Evolutionary conservation across 2,329 filamentous ascomycete genomes (phyloP), one percentile per base, ranked within the genome.

Genomic region (Zymoseptoria crescenta): DNA sequence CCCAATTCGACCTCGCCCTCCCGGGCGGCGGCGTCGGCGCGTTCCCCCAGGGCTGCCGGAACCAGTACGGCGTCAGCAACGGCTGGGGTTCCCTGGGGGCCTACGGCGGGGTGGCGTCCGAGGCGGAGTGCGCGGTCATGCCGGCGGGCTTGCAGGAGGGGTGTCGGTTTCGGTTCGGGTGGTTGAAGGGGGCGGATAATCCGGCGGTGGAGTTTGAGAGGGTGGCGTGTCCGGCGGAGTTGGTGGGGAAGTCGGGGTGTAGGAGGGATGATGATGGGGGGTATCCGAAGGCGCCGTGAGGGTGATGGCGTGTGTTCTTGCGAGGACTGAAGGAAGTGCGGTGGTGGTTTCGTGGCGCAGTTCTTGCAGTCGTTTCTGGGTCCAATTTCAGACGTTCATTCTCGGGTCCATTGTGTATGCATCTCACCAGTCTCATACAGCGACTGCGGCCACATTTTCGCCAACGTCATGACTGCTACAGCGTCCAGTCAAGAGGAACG

Each of bases 111-210:
- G 75, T 75, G 27, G 76, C 79, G 10, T 73, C 73, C 10, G 50
- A 74, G 27, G 74, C 77, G 63, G 79, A 81, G 62, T 83, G 81
- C 80, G 83, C 83, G 61, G 76, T 79, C 55, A 81, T 84, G 73
- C 83, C 83, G 0, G 73, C 69, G 45, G 73, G 76, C 45, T 75
- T 86, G 55, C 80, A 83, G 74, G 74, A 73, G 8, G 83, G 83
- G 8, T 86, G 83, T 73, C 75, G 80, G 69, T 87, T 83, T 81
- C 81, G 83, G 61, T 87, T 85, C 68, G 65, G 85, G 74, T 86
- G 83, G 83, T 85, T 86, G 73, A 67, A 76, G 63, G 79, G 79
- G 62, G 78, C 59, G 4, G 60, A 65, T 41, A 65, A 65, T 54
- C 65, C 65, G 49, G 67, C 66, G 28, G 79, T 86, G 56, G 75